phyloP scores from a whole-genome alignment of 2,329 filamentous ascomycete species.

The Pseudocercospora musae region DNA sequence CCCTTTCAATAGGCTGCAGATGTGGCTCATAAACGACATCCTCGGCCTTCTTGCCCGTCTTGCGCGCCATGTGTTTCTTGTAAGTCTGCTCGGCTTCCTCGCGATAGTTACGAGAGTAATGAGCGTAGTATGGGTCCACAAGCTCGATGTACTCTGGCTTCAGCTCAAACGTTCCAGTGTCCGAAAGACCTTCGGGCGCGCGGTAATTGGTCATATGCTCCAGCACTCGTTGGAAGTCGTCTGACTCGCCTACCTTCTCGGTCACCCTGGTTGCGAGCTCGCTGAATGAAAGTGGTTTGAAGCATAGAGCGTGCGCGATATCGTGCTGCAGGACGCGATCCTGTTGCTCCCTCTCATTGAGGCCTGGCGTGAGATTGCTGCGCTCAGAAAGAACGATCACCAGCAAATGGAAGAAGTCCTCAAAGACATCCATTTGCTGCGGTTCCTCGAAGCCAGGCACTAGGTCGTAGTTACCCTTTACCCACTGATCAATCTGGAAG shows the following conservation, averaged over 20 bases:
- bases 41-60: slow-evolving; percentile 72
- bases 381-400: slow-evolving; percentile 89
- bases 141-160: slow-evolving; percentile 81
- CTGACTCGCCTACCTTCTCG: slow-evolving; percentile 83
- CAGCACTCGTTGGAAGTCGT: slow-evolving; percentile 80
- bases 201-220: slow-evolving; percentile 87
- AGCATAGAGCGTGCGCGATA: slow-evolving; percentile 89
- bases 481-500: slow-evolving; percentile 84
- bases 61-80: slow-evolving; percentile 81
- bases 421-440: slow-evolving; percentile 87
- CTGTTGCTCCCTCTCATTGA: slow-evolving; percentile 62
- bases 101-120: slow-evolving; percentile 94
- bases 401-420: slow-evolving; percentile 91
- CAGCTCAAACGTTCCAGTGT: slow-evolving; percentile 91
- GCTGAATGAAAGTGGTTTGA: slow-evolving; percentile 92
- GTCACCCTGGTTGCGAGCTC: slow-evolving; percentile 83
- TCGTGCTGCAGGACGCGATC: slow-evolving; percentile 77
- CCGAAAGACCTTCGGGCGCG: slow-evolving; percentile 82
- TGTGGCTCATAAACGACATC: slow-evolving; percentile 92
- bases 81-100: slow-evolving; percentile 92
- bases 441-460: slow-evolving; percentile 74
- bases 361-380: slow-evolving; percentile 68
- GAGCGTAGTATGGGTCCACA: slow-evolving; percentile 91
- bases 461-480: slow-evolving; percentile 75
- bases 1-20: slow-evolving; percentile 69